A percentile compares a stretch with the other conserved stretches of the same genome.
phyloP scores from a whole-genome alignment of 306 rosid genomes.

The Cajanus cajan region DNA sequence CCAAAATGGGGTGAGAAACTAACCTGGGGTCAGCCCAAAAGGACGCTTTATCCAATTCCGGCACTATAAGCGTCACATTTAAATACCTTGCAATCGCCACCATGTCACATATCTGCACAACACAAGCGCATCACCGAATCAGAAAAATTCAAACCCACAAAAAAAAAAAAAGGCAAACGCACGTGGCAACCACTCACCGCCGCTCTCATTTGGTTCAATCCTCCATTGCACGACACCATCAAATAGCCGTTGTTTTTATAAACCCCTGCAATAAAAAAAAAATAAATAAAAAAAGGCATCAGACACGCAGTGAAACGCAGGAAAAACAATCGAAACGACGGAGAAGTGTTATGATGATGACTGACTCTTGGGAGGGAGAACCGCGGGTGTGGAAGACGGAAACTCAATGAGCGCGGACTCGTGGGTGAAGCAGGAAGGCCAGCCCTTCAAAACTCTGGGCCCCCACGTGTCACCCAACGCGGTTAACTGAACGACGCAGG shows the following conservation, averaged over 20 bases:
- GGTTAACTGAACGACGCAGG: conserved; percentile 84
- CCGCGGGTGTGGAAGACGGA: conserved; percentile 42
- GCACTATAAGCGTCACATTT: conserved; percentile 93
- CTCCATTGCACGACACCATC: conserved; percentile 95
- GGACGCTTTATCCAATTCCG: conserved; percentile 85
- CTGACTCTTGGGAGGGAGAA: conserved; percentile 92
- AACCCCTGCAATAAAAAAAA: conserved; percentile 48
- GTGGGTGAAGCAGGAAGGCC: conserved; percentile 89
- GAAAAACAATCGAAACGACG: not conserved
- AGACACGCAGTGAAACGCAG: not conserved
- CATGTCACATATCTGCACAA: conserved; percentile 88
- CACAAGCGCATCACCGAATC: not conserved
- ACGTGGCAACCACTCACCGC: conserved; percentile 65
- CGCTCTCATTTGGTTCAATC: conserved; percentile 95
- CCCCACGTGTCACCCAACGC: conserved; percentile 91
- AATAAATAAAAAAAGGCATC: not conserved
- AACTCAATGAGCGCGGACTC: conserved; percentile 50
- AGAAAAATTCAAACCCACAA: not conserved
- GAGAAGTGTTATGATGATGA: not conserved
- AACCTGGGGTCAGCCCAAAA: conserved; percentile 99
- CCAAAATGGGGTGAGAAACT: conserved; percentile 11
- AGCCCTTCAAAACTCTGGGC: conserved; percentile 89
- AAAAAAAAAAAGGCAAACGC: not conserved
- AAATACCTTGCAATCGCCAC: conserved; percentile 90
- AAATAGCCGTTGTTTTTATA: conserved; percentile 90